Conservation (phyloP, 2,329 filamentous ascomycete genomes). For the Phialocephala sp. region DNA sequence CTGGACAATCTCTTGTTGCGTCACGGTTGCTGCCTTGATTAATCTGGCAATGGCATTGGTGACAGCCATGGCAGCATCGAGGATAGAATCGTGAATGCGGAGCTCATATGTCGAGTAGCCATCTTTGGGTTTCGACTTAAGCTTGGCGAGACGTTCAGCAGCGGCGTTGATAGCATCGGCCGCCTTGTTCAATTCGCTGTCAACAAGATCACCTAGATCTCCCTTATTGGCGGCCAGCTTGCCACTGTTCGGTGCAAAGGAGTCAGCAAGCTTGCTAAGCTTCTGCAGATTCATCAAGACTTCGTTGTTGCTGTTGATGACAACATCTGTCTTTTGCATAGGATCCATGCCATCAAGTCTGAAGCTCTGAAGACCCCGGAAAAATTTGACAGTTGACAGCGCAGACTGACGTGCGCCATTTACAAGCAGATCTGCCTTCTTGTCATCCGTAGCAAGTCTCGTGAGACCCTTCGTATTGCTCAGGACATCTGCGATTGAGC, state of each 20-base stretch:
- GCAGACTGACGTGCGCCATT: conserved; percentile 84
- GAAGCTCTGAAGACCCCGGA: conserved; percentile 93
- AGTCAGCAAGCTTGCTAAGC: conserved; percentile 90
- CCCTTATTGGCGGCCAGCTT: conserved; percentile 80
- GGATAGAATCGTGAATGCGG: conserved; percentile 92
- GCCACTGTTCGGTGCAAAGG: conserved; percentile 85
- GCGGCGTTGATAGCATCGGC: conserved; percentile 95
- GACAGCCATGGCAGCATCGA: conserved; percentile 90
- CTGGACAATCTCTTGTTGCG: conserved; percentile 95
- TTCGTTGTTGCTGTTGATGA: conserved; percentile 97
- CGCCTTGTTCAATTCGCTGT: conserved; percentile 88
- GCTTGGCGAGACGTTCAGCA: conserved; percentile 83
- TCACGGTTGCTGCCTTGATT: conserved; percentile 91
- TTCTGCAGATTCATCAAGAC: conserved; percentile 93
- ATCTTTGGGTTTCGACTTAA: conserved; percentile 96
- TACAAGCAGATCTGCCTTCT: conserved; percentile 86
- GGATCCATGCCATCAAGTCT: conserved; percentile 88
- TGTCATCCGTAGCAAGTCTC: conserved; percentile 92
- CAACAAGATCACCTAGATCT: conserved; percentile 91
- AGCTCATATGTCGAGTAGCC: conserved; percentile 96
- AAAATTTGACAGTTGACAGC: conserved; percentile 88
- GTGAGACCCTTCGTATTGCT: conserved; percentile 96
- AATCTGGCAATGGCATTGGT: conserved; percentile 92
- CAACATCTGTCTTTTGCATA: conserved; percentile 92
- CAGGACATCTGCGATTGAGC: conserved; percentile 90